Conservation (phyloP, 305 asterid species). For the Striga hermonthica region DNA sequence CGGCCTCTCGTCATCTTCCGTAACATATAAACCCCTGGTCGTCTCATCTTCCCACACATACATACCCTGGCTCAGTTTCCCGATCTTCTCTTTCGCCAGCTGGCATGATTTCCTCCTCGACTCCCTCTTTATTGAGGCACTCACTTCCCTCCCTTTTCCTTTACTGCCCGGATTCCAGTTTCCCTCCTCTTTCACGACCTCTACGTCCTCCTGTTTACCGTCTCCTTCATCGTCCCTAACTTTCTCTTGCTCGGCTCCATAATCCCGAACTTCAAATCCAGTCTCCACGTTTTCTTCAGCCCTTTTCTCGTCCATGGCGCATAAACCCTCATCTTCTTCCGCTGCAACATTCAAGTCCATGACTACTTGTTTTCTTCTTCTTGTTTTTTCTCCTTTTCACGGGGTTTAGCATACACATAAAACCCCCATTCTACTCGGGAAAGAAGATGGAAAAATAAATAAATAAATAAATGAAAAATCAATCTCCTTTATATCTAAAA, state of each 20-base stretch:
- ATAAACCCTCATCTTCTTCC: constrained; percentile 26
- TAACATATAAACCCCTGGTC: constrained; percentile 28
- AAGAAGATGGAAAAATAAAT: too few relatives aligned
- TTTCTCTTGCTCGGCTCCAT: constrained; percentile 4
- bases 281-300: constrained; percentile 1
- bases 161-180: constrained; percentile 11
- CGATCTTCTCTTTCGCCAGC: constrained; percentile 40
- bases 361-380: not conserved
- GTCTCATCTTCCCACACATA: constrained; percentile 29
- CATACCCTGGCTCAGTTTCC: constrained; percentile 30
- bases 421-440: too few relatives aligned
- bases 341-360: constrained; percentile 40
- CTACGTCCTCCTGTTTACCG: constrained; percentile 23
- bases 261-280: constrained; percentile 11
- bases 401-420: too few relatives aligned
- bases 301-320: constrained; percentile 3
- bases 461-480: too few relatives aligned
- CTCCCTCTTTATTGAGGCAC: constrained; percentile 25
- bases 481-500: too few relatives aligned
- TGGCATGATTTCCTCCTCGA: constrained; percentile 36
- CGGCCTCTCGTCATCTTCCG: constrained; percentile 30
- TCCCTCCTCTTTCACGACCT: constrained; percentile 18
- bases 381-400: too few relatives aligned
- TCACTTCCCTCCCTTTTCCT: constrained; percentile 18
- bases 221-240: constrained; percentile 12